Evolutionary conservation across 1,284 basidiomycete species (phyloP).

Genomic region (Apiotrichum domesticum): DNA sequence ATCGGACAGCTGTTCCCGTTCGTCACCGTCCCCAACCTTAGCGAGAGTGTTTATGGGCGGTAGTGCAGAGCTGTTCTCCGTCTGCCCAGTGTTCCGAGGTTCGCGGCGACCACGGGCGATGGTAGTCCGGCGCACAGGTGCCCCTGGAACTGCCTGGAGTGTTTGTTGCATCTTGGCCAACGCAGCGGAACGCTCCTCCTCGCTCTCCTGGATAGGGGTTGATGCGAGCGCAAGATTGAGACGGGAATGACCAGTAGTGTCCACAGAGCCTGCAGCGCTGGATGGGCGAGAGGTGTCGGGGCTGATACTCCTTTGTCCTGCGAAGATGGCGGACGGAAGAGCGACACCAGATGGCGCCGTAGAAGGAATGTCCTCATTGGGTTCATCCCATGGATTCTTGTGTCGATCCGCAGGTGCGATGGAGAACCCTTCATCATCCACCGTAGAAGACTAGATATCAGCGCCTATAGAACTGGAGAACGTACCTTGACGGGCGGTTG

Average conservation of each 20-base stretch:
- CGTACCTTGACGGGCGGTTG: not conserved
- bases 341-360: conserved; percentile 9
- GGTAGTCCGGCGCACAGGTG: conserved; percentile 41
- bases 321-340: conserved; percentile 16
- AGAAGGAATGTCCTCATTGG: conserved; percentile 21
- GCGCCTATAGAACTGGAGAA: not conserved
- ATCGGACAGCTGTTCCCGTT: conserved; percentile 9
- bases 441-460: conserved; percentile 22
- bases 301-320: conserved; percentile 6
- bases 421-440: conserved; percentile 53
- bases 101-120: conserved; percentile 49
- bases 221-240: conserved; percentile 45
- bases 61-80: conserved; percentile 5
- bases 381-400: conserved; percentile 49
- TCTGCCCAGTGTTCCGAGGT: conserved; percentile 48
- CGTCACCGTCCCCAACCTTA: not conserved
- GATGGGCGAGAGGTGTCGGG: conserved; percentile 2
- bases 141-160: conserved; percentile 31
- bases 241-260: not conserved
- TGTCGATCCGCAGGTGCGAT: conserved; percentile 51
- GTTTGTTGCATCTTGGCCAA: conserved; percentile 51
- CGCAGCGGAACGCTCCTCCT: conserved; percentile 49
- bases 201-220: conserved; percentile 47
- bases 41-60: conserved; percentile 9
- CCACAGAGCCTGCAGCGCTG: not conserved